Base-by-base conservation (phyloP, 2,329 filamentous ascomycete genomes). In the Whalleya microplaca region DNA sequence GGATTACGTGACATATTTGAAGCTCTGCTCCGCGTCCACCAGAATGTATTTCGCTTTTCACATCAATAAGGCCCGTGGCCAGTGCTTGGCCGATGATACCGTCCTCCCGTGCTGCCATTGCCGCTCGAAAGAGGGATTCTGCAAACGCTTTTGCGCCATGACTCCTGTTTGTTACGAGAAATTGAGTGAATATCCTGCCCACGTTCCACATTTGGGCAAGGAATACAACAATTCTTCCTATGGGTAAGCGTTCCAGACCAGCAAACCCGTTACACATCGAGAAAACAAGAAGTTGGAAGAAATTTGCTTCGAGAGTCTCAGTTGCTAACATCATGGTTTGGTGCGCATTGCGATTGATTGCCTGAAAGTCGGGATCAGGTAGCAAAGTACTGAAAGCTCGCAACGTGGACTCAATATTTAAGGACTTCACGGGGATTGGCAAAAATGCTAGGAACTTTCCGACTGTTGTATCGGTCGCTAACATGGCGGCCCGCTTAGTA, bases 211-310 rank as follows among this genome's bases (percentile, higher is more conserved):
- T 45, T 2, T n/a, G 12, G 3, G 23, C 18, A 23, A 51, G 41
- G 32, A 45, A 45, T 1, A 20, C 21, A 18, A 41, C 2, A 4
- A 51, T 19, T 23, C 10, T 19, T 23, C n/a, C 23, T 18, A 19
- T 20, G 7, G 51, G 41, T 21, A 41, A 16, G 19, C 23, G 21
- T n/a, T 53, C 21, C 3, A 48, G 23, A 9, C 45, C 41, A 9
- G 45, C 41, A 8, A 53, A 29, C 4, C 45, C 40, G 16, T 53
- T 53, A 9, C 16, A 16, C 21, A 42, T 48, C 16, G 51, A 47
- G 32, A 48, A 53, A 21, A 53, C 21, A 8, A 45, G 21, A 5
- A 29, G 9, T 14, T 19, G 18, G 18, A 2, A 21, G 12, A 53
- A 16, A 21, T 44, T 41, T 18, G 51, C 3, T 9, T 41, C 29